These are phyloP conservation scores for Hura crepitans DNA, from an alignment of 441 rosid genomes.

Conservation along the genomic window DNA sequence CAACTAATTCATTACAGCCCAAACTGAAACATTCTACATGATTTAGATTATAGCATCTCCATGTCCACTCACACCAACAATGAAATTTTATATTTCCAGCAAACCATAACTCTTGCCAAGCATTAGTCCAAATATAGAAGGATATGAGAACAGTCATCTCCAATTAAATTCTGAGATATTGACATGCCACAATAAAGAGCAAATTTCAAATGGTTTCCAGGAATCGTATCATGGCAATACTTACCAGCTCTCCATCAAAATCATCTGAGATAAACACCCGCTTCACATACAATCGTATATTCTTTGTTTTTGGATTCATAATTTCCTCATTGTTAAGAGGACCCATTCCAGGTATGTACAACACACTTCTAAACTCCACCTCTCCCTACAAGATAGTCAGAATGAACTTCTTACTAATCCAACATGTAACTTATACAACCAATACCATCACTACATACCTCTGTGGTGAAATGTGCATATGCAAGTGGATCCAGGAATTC, in stretches of 20 bases:
- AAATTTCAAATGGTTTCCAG: conserved; percentile 6
- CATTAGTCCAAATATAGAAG: not conserved
- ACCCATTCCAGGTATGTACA: conserved; percentile 95
- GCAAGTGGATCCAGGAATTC: conserved; percentile 92
- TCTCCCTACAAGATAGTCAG: conserved; percentile 60
- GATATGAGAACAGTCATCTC: too few species aligned
- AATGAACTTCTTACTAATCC: conserved; percentile 14
- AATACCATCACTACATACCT: conserved; percentile 37
- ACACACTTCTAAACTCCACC: conserved; percentile 92
- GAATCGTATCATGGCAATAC: conserved; percentile 24
- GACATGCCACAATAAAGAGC: not conserved
- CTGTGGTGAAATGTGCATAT: conserved; percentile 80
- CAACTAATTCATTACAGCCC: not conserved
- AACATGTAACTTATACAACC: conserved; percentile 5
- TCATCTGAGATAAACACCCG: conserved; percentile 98
- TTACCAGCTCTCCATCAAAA: conserved; percentile 98
- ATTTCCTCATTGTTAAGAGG: conserved; percentile 92
- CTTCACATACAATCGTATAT: conserved; percentile 82
- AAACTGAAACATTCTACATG: not conserved
- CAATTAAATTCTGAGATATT: not conserved
- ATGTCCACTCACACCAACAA: not conserved
- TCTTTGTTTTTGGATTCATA: conserved; percentile 80
- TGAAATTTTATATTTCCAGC: not conserved
- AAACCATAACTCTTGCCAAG: not conserved
- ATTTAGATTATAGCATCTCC: not conserved